Conservation (phyloP, 352 stramenopile species). For the Phytophthora nicotianae region DNA sequence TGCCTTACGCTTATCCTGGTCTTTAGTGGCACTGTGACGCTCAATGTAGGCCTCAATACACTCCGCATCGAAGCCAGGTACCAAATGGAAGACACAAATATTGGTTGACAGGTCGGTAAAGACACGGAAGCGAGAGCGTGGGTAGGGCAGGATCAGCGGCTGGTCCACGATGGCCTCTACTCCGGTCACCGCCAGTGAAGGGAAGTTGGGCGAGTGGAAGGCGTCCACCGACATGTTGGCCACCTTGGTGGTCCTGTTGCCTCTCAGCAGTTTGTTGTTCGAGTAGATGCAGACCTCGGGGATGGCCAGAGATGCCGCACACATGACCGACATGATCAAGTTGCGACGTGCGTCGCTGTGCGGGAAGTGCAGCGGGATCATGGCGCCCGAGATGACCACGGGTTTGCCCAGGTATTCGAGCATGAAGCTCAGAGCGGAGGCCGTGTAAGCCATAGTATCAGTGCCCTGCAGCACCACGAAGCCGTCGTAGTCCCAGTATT, state of each 20-base stretch:
- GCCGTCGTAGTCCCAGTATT: slow-evolving; percentile 96
- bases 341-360: slow-evolving; percentile 97
- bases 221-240: slow-evolving; percentile 94
- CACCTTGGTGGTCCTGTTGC: slow-evolving; percentile 96
- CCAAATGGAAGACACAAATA: slow-evolving; percentile 92
- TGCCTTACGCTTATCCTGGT: slow-evolving; percentile 45
- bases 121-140: slow-evolving; percentile 85
- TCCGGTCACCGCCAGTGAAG: slow-evolving; percentile 92
- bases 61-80: slow-evolving; percentile 88
- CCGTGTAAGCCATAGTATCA: slow-evolving; percentile 98
- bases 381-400: slow-evolving; percentile 94
- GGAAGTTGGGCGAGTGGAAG: slow-evolving; percentile 97
- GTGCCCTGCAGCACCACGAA: slow-evolving; percentile 98
- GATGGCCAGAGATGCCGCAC: slow-evolving; percentile 75
- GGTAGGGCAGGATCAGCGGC: slow-evolving; percentile 89
- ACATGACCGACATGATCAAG: slow-evolving; percentile 95
- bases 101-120: slow-evolving; percentile 93
- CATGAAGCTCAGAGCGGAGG: slow-evolving; percentile 97
- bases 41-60: slow-evolving; percentile 86
- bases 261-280: slow-evolving; percentile 94
- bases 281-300: slow-evolving; percentile 95
- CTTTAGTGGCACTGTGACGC: slow-evolving; percentile 51
- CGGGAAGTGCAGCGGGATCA: slow-evolving; percentile 96
- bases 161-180: slow-evolving; percentile 93
- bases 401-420: slow-evolving; percentile 97